Conservation (phyloP, 164 flowering plant genomes). For the Tinospora cordifolia region DNA sequence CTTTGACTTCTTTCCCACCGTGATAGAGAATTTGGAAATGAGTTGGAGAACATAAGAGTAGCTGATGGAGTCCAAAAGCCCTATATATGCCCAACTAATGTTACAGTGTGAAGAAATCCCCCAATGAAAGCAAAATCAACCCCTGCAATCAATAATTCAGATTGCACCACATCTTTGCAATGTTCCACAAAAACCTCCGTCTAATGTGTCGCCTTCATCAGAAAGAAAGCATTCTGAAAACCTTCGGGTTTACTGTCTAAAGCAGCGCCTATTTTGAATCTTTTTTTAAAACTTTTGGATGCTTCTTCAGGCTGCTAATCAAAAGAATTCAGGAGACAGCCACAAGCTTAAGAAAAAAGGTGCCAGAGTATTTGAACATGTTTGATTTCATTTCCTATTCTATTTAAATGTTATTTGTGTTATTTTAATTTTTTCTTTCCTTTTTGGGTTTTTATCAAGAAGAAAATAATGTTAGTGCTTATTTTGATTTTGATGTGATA, state of each 20-base stretch:
- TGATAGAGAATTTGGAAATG: too few species aligned
- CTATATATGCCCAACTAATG: conserved; percentile 35
- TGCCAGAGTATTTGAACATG: neutral
- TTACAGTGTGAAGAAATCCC: conserved; percentile 65
- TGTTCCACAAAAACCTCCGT: conserved; percentile 17
- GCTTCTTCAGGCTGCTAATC: conserved; percentile 29
- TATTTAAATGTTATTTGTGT: neutral
- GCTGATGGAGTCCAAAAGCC: conserved; percentile 27
- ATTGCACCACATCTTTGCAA: conserved; percentile 24
- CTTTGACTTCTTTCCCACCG: too few species aligned
- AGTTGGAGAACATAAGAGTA: too few species aligned
- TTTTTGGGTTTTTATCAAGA: neutral
- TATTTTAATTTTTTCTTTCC: neutral
- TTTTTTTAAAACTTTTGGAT: too few species aligned
- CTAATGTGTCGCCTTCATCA: neutral
- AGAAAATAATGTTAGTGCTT: neutral
- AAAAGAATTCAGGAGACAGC: conserved; percentile 15
- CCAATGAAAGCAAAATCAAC: conserved; percentile 50
- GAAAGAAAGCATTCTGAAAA: conserved; percentile 21
- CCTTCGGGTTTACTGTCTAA: conserved; percentile 37
- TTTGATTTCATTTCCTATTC: neutral
- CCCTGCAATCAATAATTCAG: conserved; percentile 26
- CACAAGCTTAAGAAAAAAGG: conserved; percentile 23
- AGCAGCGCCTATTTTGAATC: too few species aligned
- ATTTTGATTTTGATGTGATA: conserved; percentile 7